Evolutionary conservation across 441 rosid genomes (phyloP), one percentile per base, ranked within the genome.

Genomic region (Populus tomentosa): DNA sequence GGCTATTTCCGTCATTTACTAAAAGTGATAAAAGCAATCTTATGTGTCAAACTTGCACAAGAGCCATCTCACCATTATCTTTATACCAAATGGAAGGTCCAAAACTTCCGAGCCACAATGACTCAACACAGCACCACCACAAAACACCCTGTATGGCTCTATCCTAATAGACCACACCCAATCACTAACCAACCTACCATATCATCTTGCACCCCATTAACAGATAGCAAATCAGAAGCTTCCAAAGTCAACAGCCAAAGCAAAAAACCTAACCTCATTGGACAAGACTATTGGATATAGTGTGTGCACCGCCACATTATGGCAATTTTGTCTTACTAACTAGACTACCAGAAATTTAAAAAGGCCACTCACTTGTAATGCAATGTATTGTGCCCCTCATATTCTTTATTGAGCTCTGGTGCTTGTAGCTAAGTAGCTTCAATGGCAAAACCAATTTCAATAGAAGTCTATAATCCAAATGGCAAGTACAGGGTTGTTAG

Each of bases 401-500:
- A 71, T 68, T 64, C 32, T 33, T 38, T 40, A n/a, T 30, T 72
- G 16, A 30, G 24, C 75, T 30, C 65, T 21, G 33, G 18, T 16
- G 46, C 64, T 9, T 50, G 16, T 35, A 50, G 59, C 59, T 50
- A 50, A 7, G 7, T 10, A 26, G 76, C 42, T 79, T 79, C 84
- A 42, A 95, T 93, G 99, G 94, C 98, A 63, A 95, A 91, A 84
- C 99, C 99, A 7, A 87, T 93, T 67, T 83, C 95, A 1, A 91
- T 95, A 35, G 99, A 95, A 84, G 99, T 95, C 32, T 91, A 92
- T 81, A 95, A 95, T 67, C 97, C 99, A 7, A 93, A 73, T 83
- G 99, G 99, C 14, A 95, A 85, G 66, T 91, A 90, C 89, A 88
- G 99, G 84, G 98, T 95, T 20, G 85, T 95, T 32, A 92, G 99